phyloP scores from a whole-genome alignment of 1,284 basidiomycete genomes.

The Quambalaria eucalypti region DNA sequence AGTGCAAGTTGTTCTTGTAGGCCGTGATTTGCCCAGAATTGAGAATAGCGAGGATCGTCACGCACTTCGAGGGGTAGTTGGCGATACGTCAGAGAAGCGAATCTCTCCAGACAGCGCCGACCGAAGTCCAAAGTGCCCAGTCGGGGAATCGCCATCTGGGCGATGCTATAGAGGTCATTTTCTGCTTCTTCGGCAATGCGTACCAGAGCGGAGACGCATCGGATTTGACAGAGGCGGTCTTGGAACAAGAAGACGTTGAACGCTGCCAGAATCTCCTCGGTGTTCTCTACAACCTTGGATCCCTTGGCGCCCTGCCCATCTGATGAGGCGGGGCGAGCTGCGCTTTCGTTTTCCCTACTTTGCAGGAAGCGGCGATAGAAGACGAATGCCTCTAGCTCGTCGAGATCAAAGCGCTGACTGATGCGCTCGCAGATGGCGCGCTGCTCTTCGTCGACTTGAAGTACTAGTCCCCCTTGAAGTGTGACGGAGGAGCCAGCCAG shows the following conservation, averaged over 20 bases:
- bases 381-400: constrained; percentile 64
- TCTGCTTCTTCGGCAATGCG: constrained; percentile 57
- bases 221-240: constrained; percentile 62
- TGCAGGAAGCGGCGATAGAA: constrained; percentile 68
- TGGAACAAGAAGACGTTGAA: constrained; percentile 71
- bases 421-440: constrained; percentile 63
- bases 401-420: constrained; percentile 62
- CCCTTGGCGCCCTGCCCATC: background rate
- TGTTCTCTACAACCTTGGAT: too few species aligned
- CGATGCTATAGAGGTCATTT: constrained; percentile 56
- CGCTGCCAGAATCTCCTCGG: constrained; percentile 55
- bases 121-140: constrained; percentile 60
- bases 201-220: constrained; percentile 48
- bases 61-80: constrained; percentile 54
- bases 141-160: constrained; percentile 55
- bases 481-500: constrained; percentile 51
- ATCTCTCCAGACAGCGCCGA: constrained; percentile 54
- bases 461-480: constrained; percentile 57
- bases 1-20: constrained; percentile 67
- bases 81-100: constrained; percentile 49
- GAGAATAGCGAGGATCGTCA: constrained; percentile 57
- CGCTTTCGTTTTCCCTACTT: constrained; percentile 61
- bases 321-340: constrained; percentile 12
- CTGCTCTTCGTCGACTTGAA: constrained; percentile 58
- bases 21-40: constrained; percentile 69